Conservation (phyloP, 805 yeast genomes). For the Candida qinlingensis region DNA sequence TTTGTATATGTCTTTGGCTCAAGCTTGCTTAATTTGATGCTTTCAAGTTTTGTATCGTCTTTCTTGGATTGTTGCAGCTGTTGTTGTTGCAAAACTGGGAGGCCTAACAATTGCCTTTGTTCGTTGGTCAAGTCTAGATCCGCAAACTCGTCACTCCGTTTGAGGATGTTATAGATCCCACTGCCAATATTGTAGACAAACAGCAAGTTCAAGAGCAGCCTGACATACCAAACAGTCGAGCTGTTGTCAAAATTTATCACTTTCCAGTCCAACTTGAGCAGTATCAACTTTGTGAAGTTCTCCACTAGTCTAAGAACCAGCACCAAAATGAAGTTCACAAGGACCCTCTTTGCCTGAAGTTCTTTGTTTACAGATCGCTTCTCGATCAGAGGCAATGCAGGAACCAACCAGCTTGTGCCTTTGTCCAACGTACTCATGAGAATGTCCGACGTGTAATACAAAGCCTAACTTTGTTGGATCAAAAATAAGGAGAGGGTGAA, state of each 20-base stretch:
- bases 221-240: not conserved
- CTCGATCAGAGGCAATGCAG: constrained; percentile 24
- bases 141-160: constrained; percentile 25
- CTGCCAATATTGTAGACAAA: constrained; percentile 26
- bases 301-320: constrained; percentile 26
- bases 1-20: constrained; percentile 7
- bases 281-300: constrained; percentile 16
- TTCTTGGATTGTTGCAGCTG: not conserved
- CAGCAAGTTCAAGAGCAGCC: constrained; percentile 21
- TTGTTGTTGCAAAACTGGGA: constrained; percentile 12
- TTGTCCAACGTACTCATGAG: not conserved
- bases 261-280: constrained; percentile 17
- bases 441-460: not conserved
- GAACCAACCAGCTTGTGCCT: constrained; percentile 6
- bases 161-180: constrained; percentile 28
- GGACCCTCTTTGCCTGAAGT: constrained; percentile 29
- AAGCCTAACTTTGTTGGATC: not conserved
- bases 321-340: constrained; percentile 29
- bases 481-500: too few species aligned
- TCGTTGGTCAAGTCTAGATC: constrained; percentile 28
- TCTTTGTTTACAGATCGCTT: constrained; percentile 37
- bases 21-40: constrained; percentile 1
- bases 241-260: constrained; percentile 2
- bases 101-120: constrained; percentile 32
- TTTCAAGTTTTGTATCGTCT: not conserved